A percentile compares a stretch with the other conserved stretches of the same genome.
phyloP scores from a whole-genome alignment of 805 yeast species.

The Wickerhamomyces hampshirensis region DNA sequence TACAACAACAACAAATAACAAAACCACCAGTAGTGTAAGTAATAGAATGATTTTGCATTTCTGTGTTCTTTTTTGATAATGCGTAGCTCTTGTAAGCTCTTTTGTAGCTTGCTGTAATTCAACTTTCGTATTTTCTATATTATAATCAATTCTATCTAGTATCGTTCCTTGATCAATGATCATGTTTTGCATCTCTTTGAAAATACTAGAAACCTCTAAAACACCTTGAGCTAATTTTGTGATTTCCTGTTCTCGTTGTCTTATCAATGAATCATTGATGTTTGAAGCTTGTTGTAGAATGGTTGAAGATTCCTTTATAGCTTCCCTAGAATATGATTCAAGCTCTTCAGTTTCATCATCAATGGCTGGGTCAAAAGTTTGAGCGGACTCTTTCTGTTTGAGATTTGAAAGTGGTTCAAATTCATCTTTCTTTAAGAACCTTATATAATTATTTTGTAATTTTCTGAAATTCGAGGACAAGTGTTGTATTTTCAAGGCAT shows the following conservation, averaged over 20 bases:
- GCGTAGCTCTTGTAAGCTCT: constrained; percentile 70
- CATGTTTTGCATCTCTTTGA: constrained; percentile 86
- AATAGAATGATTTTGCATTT: constrained; percentile 86
- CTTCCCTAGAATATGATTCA: constrained; percentile 50
- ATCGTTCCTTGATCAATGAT: constrained; percentile 95
- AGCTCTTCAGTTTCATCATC: constrained; percentile 35
- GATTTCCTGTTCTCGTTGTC: constrained; percentile 85
- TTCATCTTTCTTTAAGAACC: constrained; percentile 78
- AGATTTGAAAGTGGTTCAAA: constrained; percentile 40
- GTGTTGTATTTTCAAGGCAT: constrained; percentile 82
- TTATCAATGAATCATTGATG: constrained; percentile 39
- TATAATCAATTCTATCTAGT: constrained; percentile 90
- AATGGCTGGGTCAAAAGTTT: constrained; percentile 22
- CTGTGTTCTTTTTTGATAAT: constrained; percentile 81
- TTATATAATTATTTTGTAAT: constrained; percentile 84
- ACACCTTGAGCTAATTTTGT: constrained; percentile 91
- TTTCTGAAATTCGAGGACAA: constrained; percentile 74
- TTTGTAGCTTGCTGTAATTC: constrained; percentile 74
- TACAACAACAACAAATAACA: constrained; percentile 63
- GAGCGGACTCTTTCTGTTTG: constrained; percentile 9
- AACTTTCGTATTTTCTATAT: constrained; percentile 72
- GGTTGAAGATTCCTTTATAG: constrained; percentile 44
- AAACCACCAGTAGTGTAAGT: constrained; percentile 63
- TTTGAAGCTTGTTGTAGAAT: constrained; percentile 28
- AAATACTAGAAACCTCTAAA: constrained; percentile 86